Conservation (phyloP, 352 stramenopile genomes). For the Pythium angustatum region DNA sequence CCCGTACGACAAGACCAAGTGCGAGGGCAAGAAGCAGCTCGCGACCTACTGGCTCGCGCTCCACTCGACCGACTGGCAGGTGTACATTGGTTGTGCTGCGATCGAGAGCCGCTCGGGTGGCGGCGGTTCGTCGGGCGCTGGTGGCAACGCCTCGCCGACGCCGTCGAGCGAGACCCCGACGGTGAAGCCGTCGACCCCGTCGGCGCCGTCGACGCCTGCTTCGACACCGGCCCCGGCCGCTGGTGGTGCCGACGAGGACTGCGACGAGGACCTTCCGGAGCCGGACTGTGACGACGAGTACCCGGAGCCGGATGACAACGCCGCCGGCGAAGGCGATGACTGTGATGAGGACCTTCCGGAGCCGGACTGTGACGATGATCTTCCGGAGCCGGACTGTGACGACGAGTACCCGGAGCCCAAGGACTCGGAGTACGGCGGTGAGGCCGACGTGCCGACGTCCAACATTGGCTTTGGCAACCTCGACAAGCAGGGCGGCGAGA, state of each 20-base stretch:
- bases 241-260: constrained; percentile 10
- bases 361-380: constrained; percentile 29
- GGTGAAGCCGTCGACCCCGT: constrained; percentile 3
- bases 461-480: constrained; percentile 39
- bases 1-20: constrained; percentile 32
- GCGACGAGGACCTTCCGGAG: constrained; percentile 5
- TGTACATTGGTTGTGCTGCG: constrained; percentile 34
- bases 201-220: not conserved
- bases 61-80: constrained; percentile 34
- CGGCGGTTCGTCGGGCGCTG: not conserved
- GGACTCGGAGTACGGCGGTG: constrained; percentile 23
- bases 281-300: constrained; percentile 8
- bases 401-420: constrained; percentile 17
- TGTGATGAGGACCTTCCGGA: constrained; percentile 24
- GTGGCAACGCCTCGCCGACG: constrained; percentile 6
- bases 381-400: constrained; percentile 16
- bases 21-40: constrained; percentile 31
- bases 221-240: not conserved
- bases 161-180: constrained; percentile 1
- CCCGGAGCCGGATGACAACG: not conserved
- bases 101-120: constrained; percentile 24
- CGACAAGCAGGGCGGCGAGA: constrained; percentile 17
- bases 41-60: constrained; percentile 33
- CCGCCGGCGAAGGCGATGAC: constrained; percentile 9
- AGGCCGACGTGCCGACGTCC: constrained; percentile 30